Percentiles rank a stretch among this genome's conserved stretches.
phyloP scores from a whole-genome alignment of 1,284 basidiomycete species.

The Trichosporon inkin region DNA sequence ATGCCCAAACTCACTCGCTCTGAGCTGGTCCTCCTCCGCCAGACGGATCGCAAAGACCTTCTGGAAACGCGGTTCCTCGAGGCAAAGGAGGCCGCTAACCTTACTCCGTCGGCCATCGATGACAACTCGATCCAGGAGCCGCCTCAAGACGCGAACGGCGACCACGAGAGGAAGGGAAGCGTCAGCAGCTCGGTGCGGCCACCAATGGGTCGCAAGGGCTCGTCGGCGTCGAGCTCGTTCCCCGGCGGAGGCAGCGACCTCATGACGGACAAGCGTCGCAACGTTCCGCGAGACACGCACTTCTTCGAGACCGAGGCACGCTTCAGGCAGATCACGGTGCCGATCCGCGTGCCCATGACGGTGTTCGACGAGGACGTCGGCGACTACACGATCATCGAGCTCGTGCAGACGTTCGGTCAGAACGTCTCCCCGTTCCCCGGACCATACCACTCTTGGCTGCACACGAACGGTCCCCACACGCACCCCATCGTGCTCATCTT shows the following conservation, averaged over 20 bases:
- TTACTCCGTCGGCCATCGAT: not conserved
- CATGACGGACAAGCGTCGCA: conserved; percentile 12
- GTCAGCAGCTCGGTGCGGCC: conserved; percentile 12
- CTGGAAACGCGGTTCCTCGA: conserved; percentile 70
- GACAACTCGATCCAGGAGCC: conserved; percentile 3
- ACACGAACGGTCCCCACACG: conserved; percentile 83
- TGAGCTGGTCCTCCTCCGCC: conserved; percentile 85
- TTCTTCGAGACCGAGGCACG: conserved; percentile 80
- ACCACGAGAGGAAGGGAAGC: conserved; percentile 12
- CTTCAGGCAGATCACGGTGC: conserved; percentile 71
- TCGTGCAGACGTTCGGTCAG: conserved; percentile 81
- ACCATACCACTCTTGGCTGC: conserved; percentile 83
- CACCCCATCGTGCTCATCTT: conserved; percentile 91
- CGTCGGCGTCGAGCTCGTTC: conserved; percentile 9
- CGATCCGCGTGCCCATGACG: conserved; percentile 78
- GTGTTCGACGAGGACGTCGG: conserved; percentile 92
- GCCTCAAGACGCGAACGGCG: not conserved
- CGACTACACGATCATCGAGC: conserved; percentile 90
- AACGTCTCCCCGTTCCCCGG: conserved; percentile 61
- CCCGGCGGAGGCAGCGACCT: conserved; percentile 14
- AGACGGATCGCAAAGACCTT: conserved; percentile 83
- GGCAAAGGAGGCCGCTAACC: conserved; percentile 2
- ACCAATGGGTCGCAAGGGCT: conserved; percentile 17
- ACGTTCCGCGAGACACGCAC: conserved; percentile 77
- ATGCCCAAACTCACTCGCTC: conserved; percentile 71